Evolutionary conservation across 129 eudicot species (phyloP), one percentile per base, ranked within the genome.

Genomic region (Flaveria ramosissima): DNA sequence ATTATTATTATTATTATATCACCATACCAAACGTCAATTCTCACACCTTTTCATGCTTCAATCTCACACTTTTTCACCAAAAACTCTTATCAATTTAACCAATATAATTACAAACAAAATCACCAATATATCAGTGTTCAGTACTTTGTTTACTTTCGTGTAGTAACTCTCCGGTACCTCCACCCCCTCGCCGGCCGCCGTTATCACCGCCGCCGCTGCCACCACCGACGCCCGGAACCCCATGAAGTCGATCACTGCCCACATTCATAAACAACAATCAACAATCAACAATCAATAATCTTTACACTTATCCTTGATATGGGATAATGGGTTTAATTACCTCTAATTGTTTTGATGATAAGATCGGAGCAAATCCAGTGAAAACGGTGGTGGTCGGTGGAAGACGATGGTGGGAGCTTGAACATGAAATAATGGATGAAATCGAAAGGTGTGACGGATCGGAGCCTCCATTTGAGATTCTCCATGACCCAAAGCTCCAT

Each of bases 401-500:
- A 51, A 71, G 39, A 68, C 3, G 59, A 39, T 16, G 17, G 60
- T 4, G 72, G 80, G 36, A 82, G 77, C 52, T 59, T 82, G 57
- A 80, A 74, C 73, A 84, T 30, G 78, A 89, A 89, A 67, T 86
- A 80, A 79, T 77, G 43, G 56, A 86, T 75, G 48, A 60, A 89
- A 68, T 89, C 94, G 48, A 86, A 89, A 0, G 94, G 94, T 57
- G 94, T 89, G 11, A 89, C 82, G 0, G 87, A 84, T 53, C 82
- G 89, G 30, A 89, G 86, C 41, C 82, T 79, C 88, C 88, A 89
- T 15, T 84, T 56, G 74, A 89, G 91, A 15, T 74, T 71, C 1
- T 86, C 79, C 89, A 89, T 77, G 1, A 89, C 87, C 69, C 55
- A 52, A 71, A 89, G 87, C 86, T 89, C 94, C 94, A 89, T 89